phyloP scores from a whole-genome alignment of 306 rosid species.

The Vigna trinervia region DNA sequence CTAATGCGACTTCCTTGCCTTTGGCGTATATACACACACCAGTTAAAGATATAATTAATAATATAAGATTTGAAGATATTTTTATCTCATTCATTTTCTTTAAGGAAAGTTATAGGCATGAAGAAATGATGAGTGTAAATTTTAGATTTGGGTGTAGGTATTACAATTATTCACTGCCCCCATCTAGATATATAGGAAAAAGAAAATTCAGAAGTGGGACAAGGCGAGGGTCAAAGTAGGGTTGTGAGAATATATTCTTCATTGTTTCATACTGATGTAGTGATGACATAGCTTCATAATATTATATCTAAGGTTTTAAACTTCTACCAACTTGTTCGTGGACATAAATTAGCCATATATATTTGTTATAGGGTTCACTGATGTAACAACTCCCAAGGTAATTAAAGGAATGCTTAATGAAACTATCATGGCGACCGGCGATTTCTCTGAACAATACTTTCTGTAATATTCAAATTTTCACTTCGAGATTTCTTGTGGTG shows the following conservation, averaged over 20 bases:
- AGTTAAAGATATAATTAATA: not conserved
- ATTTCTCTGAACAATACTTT: not conserved
- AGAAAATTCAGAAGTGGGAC: not conserved
- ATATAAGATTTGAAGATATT: not conserved
- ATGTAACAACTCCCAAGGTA: not conserved
- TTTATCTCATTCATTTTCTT: not conserved
- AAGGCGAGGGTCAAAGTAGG: conserved; percentile 38
- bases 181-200: conserved; percentile 8
- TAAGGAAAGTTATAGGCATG: not conserved
- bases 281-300: not conserved
- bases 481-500: not conserved
- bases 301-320: conserved; percentile 28
- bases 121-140: not conserved
- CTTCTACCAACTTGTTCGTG: conserved; percentile 16
- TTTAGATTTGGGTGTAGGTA: not conserved
- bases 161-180: not conserved
- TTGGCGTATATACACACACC: not conserved
- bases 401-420: not conserved
- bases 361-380: no score
- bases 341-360: not conserved
- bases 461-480: not conserved
- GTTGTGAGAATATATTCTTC: conserved; percentile 28
- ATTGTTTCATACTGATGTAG: conserved; percentile 16
- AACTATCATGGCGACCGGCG: not conserved
- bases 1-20: conserved; percentile 34